phyloP scores from a whole-genome alignment of 495 filamentous ascomycete genomes.

The Talaromyces wortmannii region DNA sequence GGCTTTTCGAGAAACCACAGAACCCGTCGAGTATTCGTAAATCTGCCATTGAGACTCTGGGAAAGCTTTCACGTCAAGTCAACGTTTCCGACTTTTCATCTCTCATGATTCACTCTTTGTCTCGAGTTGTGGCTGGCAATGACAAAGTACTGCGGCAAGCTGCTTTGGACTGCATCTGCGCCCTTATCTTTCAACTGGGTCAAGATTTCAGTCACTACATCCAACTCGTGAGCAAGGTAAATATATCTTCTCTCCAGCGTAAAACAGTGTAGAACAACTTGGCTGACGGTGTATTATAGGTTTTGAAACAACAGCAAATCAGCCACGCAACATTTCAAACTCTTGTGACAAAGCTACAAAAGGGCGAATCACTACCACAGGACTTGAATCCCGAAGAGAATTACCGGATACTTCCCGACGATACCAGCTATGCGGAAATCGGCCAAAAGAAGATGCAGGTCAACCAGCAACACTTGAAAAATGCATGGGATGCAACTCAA shows the following conservation, averaged over 20 bases:
- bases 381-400: constrained; percentile 86
- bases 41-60: constrained; percentile 88
- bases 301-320: constrained; percentile 56
- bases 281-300: constrained; percentile 9
- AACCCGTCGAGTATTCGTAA: constrained; percentile 74
- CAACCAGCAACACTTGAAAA: constrained; percentile 94
- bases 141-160: constrained; percentile 72
- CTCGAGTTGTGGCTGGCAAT: constrained; percentile 62
- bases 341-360: constrained; percentile 83
- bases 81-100: constrained; percentile 97
- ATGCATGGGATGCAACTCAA: constrained; percentile 92
- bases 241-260: neutral
- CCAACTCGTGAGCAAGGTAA: constrained; percentile 74
- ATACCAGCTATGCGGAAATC: constrained; percentile 72
- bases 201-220: constrained; percentile 93
- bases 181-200: constrained; percentile 90
- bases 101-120: constrained; percentile 85
- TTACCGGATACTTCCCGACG: constrained; percentile 71
- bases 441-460: constrained; percentile 89
- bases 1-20: constrained; percentile 77
- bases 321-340: constrained; percentile 84
- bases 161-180: constrained; percentile 92
- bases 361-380: constrained; percentile 87
- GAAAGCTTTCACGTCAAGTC: constrained; percentile 89
- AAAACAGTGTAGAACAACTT: neutral